Conservation (phyloP, 129 eudicot genomes). For the Artemisia annua region DNA sequence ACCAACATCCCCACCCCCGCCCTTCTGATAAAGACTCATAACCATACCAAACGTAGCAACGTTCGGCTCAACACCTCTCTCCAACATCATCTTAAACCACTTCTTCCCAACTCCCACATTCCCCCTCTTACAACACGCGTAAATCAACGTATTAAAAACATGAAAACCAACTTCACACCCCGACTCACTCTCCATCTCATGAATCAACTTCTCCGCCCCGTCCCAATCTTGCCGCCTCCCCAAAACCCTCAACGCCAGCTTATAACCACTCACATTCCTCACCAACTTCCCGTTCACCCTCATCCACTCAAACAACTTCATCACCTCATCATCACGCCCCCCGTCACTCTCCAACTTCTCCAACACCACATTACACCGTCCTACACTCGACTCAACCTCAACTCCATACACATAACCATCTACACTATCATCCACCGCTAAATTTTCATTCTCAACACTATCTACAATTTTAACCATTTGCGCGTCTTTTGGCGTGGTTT, state of each 20-base stretch:
- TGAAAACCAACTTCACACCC: constrained; percentile 60
- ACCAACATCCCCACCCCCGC: constrained; percentile 62
- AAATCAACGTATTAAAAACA: constrained; percentile 74
- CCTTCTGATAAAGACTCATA: constrained; percentile 83
- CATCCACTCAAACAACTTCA: constrained; percentile 77
- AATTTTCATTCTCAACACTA: constrained; percentile 7
- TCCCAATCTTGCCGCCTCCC: constrained; percentile 90
- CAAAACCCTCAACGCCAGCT: constrained; percentile 67
- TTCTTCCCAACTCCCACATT: constrained; percentile 50
- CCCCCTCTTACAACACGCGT: constrained; percentile 74
- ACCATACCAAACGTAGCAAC: constrained; percentile 95
- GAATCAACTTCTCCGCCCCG: constrained; percentile 58
- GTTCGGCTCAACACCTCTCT: constrained; percentile 59
- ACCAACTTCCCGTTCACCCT: constrained; percentile 62
- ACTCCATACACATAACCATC: constrained; percentile 32
- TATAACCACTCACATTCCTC: constrained; percentile 64
- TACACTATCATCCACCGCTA: constrained; percentile 22
- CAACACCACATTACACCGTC: constrained; percentile 57
- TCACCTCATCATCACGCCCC: constrained; percentile 51
- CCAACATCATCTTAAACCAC: constrained; percentile 86
- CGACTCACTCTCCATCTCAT: constrained; percentile 59
- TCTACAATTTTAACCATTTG: neutral
- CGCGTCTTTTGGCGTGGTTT: neutral
- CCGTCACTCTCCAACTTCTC: constrained; percentile 47
- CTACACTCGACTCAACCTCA: constrained; percentile 40